These are phyloP conservation scores for Hygrocybe punicea DNA, from an alignment of 768 basidiomycete genomes.

Conservation along the genomic window DNA sequence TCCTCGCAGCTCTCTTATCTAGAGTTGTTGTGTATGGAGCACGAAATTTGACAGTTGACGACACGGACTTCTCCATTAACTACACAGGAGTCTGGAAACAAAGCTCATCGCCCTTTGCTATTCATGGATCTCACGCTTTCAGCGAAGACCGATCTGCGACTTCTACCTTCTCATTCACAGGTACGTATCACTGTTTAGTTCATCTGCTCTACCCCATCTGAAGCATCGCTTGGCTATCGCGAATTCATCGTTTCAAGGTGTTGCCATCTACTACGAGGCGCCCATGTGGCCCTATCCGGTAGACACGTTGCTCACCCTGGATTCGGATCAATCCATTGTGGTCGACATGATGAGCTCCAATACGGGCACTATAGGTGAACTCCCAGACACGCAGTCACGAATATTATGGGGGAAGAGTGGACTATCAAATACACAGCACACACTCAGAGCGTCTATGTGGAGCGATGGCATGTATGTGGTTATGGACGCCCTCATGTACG, in stretches of 20 bases:
- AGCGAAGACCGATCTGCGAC: background rate
- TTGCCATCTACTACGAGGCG: conserved; percentile 5
- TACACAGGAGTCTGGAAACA: background rate
- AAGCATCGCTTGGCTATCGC: no score
- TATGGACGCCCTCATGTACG: conserved; percentile 3
- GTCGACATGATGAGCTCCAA: background rate
- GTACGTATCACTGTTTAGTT: no score
- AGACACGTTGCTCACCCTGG: background rate
- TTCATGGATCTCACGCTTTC: background rate
- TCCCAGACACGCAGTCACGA: background rate
- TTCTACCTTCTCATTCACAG: conserved; percentile 1
- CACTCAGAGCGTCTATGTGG: background rate
- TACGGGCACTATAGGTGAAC: background rate
- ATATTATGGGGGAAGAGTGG: background rate
- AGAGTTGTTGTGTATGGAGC: background rate
- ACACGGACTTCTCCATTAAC: background rate
- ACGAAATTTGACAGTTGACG: conserved; percentile 1
- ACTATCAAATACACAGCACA: background rate
- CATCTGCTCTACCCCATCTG: background rate
- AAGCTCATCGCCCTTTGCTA: background rate
- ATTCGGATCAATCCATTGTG: background rate
- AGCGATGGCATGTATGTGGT: background rate
- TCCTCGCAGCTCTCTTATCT: background rate
- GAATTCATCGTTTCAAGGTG: background rate
- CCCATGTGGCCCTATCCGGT: background rate